Evolutionary conservation across 2,329 filamentous ascomycete genomes (phyloP), one percentile per base, ranked within the genome.

Genomic region (Phaeosphaeriaceae sp.): DNA sequence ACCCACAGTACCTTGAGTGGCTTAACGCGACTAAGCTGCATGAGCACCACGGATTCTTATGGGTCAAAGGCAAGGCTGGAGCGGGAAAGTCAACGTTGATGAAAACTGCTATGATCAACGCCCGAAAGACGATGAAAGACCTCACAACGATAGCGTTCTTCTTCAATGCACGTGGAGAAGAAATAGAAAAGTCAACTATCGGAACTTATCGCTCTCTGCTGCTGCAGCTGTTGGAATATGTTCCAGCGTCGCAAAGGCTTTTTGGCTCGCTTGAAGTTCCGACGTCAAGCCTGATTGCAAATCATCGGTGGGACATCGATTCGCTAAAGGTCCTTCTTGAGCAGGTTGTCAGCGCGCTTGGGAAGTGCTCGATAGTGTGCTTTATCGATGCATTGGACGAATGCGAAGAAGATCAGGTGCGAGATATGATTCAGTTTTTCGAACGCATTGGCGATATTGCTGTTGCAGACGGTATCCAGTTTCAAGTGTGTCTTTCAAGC

Each of bases 341-440:
- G 27, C 53, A 67, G 33, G 61, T 62, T 21, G 52, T 71, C 31
- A 52, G 44, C 31, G 27, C 5, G 1, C 62, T 72, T 15, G 57
- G 51, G 41, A 21, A 58, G 1, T 54, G 46, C 7, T 52, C 62
- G 33, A 61, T 72, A 1, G 52, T 68, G 1, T 70, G 41, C 20
- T 44, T 44, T 7, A 44, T 44, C 13, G n/a, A 44, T 13, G 41
- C 41, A 4, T 17, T 44, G 4, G 41, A 44, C 41, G 41, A 44
- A 11, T 44, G 41, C n/a, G 41, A 44, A 7, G 78, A 82, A 51
- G 52, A 67, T 1, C 69, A 84, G 47, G 68, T 80, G 1, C 72
- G 73, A 25, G 72, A 77, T 0, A 83, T 85, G 79, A 65, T 84
- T 1, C 44, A 62, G 0, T 81, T 80, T 52, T 79, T 85, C 13